Conservation (phyloP, 257 asterid species). For the Mentha longifolia region DNA sequence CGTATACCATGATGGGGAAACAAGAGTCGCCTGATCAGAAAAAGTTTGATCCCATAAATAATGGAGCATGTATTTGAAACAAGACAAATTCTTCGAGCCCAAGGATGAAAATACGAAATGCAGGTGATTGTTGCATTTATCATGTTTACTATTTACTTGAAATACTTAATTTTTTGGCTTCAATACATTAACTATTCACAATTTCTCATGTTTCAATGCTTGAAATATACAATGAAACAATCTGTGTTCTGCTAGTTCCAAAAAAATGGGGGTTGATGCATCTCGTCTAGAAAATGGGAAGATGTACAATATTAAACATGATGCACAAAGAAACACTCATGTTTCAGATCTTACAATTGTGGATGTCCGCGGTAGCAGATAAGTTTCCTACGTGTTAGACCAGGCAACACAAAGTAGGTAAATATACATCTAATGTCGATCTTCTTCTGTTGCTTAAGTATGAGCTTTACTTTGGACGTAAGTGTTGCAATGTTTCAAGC, state of each 20-base stretch:
- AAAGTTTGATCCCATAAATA: too few relatives aligned
- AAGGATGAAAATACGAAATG: constrained; percentile 99
- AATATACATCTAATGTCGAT: not conserved
- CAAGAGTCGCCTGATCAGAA: too few relatives aligned
- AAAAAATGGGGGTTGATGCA: constrained; percentile 58
- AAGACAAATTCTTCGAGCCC: constrained; percentile 73
- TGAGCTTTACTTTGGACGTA: not conserved
- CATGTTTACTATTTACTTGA: not conserved
- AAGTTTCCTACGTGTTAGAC: constrained; percentile 86
- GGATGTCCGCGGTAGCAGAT: constrained; percentile 84
- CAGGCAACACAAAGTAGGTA: constrained; percentile 97
- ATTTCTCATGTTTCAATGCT: constrained; percentile 83
- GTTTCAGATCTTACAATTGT: constrained; percentile 81
- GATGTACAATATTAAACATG: constrained; percentile 83
- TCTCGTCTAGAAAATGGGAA: constrained; percentile 67
- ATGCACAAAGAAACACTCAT: constrained; percentile 71
- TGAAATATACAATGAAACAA: too few relatives aligned
- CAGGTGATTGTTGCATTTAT: constrained; percentile 54
- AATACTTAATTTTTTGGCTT: not conserved
- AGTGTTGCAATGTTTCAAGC: not conserved
- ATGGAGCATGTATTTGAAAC: too few relatives aligned
- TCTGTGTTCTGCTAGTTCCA: constrained; percentile 77
- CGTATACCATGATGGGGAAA: too few relatives aligned
- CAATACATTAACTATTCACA: not conserved
- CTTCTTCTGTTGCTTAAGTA: not conserved